Base-by-base conservation (phyloP, 2,329 filamentous ascomycete genomes). In the Colletotrichum godetiae region DNA sequence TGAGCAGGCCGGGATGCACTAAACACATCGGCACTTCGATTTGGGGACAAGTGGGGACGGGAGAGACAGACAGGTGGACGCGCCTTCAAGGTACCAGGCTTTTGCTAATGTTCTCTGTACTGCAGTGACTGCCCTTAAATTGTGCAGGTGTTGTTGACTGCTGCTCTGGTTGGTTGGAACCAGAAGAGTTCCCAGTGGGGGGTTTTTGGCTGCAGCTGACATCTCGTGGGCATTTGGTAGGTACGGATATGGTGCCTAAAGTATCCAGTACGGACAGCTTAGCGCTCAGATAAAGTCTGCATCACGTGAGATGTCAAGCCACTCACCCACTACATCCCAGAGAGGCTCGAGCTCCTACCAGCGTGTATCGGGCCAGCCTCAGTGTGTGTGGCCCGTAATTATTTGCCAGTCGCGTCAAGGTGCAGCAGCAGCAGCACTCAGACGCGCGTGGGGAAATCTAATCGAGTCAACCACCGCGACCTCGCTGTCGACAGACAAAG, bases 391-490 rank as follows among this genome's bases (percentile, higher is more conserved):
- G 62, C 62, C 57, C 19, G 62, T 35, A 22, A 64, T 53, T 46
- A 68, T 35, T 64, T 60, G 31, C 46, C 60, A 13, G 63, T 72
- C 68, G 68, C 68, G 68, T 72, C 64, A 35, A 72, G 63, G 35
- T 31, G 62, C 35, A 42, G 15, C 22, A 35, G 27, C 27, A 29
- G 49, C 46, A 65, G 62, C 53, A 72, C 66, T 46, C 42, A 68
- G 65, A 72, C 69, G 65, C 69, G 69, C 37, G 64, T 68, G 52
- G 69, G 69, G 69, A 68, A 72, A 63, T 42, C 57, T 24, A 29
- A 24, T 58, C 22, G 37, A 49, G 19, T 57, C 42, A 56, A 53
- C 35, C 33, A 57, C 24, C 24, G 56, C 33, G 49, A 65, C 19
- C 64, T 58, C 35, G 12, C 31, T 68, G 29, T 68, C 63, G 46